Conservation (phyloP, 257 asterid species). For the Eucommia ulmoides region DNA sequence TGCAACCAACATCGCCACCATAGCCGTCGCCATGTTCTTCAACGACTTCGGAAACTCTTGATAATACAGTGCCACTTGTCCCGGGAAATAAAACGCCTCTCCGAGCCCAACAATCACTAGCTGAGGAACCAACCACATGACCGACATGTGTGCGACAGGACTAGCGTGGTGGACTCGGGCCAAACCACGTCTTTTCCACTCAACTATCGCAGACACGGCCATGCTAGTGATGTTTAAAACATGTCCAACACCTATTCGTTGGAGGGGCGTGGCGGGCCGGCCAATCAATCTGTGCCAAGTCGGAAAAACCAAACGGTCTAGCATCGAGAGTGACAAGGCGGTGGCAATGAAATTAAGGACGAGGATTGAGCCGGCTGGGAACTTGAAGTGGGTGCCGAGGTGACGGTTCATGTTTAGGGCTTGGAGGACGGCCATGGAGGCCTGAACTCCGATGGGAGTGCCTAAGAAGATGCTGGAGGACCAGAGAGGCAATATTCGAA, state of each 20-base stretch:
- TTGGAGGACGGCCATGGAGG: slow-evolving; percentile 41
- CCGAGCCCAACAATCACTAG: slow-evolving; percentile 29
- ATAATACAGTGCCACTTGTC: slow-evolving; percentile 17
- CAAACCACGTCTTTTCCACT: slow-evolving; percentile 15
- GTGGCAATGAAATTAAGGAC: slow-evolving; percentile 45
- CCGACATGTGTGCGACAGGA: slow-evolving; percentile 16
- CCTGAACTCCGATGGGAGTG: slow-evolving; percentile 51
- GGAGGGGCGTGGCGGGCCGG: slow-evolving; percentile 42
- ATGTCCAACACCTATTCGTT: slow-evolving; percentile 52
- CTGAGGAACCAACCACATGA: slow-evolving; percentile 45
- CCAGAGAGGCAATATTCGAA: slow-evolving; percentile 56
- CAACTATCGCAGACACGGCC: slow-evolving; percentile 38
- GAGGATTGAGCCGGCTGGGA: slow-evolving; percentile 56
- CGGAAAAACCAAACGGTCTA: slow-evolving; percentile 38
- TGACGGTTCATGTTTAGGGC: slow-evolving; percentile 65
- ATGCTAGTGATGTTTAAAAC: slow-evolving; percentile 25
- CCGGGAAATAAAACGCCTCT: slow-evolving; percentile 28
- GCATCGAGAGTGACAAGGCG: slow-evolving; percentile 27
- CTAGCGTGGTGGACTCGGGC: slow-evolving; percentile 2
- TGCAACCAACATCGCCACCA: slow-evolving; percentile 19
- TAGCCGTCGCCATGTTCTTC: slow-evolving; percentile 23
- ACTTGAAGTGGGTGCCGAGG: slow-evolving; percentile 25
- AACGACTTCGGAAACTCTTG: slow-evolving; percentile 24
- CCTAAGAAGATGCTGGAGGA: slow-evolving; percentile 49
- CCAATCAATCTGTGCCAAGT: slow-evolving; percentile 24